phyloP scores from a whole-genome alignment of 768 basidiomycete species.

The Lactarius vividus region DNA sequence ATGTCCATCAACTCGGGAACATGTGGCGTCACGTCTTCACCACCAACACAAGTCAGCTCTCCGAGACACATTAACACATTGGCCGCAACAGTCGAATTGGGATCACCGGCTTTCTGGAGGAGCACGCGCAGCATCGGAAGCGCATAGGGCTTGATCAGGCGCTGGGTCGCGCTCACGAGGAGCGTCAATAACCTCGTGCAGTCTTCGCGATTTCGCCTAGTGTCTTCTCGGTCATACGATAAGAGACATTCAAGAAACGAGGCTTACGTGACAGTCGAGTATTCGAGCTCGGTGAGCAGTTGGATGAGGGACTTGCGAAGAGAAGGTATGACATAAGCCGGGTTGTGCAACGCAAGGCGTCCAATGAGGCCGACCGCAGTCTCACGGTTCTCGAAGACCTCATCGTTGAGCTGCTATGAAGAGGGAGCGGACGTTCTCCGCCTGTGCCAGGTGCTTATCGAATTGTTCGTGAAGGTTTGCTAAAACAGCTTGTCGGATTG shows the following conservation, averaged over 20 bases:
- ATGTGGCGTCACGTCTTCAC: slow-evolving; percentile 82
- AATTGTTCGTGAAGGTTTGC: slow-evolving; percentile 88
- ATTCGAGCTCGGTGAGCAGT: slow-evolving; percentile 93
- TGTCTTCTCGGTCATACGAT: slow-evolving; percentile 15
- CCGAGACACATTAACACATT: slow-evolving; percentile 93
- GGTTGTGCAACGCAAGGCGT: slow-evolving; percentile 90
- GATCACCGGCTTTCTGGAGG: slow-evolving; percentile 83
- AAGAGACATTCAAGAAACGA: background rate
- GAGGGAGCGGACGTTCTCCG: slow-evolving; percentile 95
- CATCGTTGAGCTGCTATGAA: slow-evolving; percentile 98
- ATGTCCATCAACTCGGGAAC: slow-evolving; percentile 88
- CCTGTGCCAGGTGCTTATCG: slow-evolving; percentile 95
- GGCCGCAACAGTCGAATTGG: slow-evolving; percentile 84
- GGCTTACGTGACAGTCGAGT: slow-evolving; percentile 83
- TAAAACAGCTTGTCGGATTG: slow-evolving; percentile 84
- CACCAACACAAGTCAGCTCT: slow-evolving; percentile 88
- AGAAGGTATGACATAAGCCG: slow-evolving; percentile 98
- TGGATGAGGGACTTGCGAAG: slow-evolving; percentile 94
- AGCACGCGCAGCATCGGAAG: slow-evolving; percentile 92
- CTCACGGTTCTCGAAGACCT: slow-evolving; percentile 89
- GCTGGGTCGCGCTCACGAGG: slow-evolving; percentile 87
- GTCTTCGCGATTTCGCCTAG: slow-evolving; percentile 84
- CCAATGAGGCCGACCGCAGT: slow-evolving; percentile 92
- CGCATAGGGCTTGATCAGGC: slow-evolving; percentile 93
- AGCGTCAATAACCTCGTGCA: slow-evolving; percentile 87